Evolutionary conservation across 257 asterid species (phyloP), one percentile per base, ranked within the genome.

Genomic region (Scutellaria minor): DNA sequence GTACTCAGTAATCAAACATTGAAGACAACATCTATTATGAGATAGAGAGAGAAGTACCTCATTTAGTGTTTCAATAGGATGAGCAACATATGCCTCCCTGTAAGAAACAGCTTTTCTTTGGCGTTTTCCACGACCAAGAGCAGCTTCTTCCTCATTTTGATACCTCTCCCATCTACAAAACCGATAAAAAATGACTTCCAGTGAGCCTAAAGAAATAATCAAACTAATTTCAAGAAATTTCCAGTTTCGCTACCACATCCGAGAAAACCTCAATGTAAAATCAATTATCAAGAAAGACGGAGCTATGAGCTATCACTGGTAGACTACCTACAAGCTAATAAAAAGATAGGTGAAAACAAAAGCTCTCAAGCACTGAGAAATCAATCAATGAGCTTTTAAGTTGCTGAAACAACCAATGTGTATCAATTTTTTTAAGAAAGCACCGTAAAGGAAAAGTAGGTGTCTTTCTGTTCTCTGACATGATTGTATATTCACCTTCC

Each of bases 41-140:
- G 69, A 27, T 66, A 41, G 37, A 41, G 50, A 40, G 31, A 14
- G 70, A 39, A 72, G 73, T 91, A 94, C 99, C 88, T 85, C 95
- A 63, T 58, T 72, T 50, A 72, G 71, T 73, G 87, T 71, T 78
- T 85, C 97, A 79, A 40, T 83, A n/a, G 83, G 80, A 75, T 84
- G 93, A 76, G 87, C 65, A 22, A 88, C 86, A 81, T 88, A 94
- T 60, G 93, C 93, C 83, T 94, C 99, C 78, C 96, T 80, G 84
- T 91, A 94, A 68, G 97, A 86, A 81, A 94, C 87, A 45, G 97
- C 89, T 84, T 94, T 91, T 72, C 97, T 82, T 72, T 84, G 97
- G 82, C 99, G 97, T 82, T 94, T 94, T 45, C 99, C 99, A 50
- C 99, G 96, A 62, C 99, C 99, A 83, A 94, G 99, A 73, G 90